phyloP scores from a whole-genome alignment of 2,329 filamentous ascomycete genomes.

The Aspergillus felis region DNA sequence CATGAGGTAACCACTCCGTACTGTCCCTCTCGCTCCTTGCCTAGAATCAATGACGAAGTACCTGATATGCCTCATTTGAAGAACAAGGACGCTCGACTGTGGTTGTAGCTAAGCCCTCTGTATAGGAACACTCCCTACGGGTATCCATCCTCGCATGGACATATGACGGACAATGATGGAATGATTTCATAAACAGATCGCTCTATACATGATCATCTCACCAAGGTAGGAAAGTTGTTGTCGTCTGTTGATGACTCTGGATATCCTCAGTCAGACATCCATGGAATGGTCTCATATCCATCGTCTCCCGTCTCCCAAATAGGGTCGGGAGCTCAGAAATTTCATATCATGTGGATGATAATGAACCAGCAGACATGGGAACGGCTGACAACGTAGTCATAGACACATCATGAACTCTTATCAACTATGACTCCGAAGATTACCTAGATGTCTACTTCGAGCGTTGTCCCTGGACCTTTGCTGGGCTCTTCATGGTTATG shows the following conservation, averaged over 20 bases:
- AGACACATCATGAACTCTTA: background rate
- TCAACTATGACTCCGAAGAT: background rate
- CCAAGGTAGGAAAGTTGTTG: background rate
- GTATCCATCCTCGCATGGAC: background rate
- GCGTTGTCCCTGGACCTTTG: background rate
- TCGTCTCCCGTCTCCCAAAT: background rate
- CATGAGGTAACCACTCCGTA: background rate
- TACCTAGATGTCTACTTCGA: background rate
- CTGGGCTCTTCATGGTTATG: background rate
- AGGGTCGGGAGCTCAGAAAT: background rate
- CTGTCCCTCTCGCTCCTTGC: background rate
- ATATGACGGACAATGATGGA: background rate
- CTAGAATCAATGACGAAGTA: background rate
- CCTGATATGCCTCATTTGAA: background rate
- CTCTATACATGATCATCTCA: background rate
- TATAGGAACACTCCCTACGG: background rate
- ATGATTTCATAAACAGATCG: background rate
- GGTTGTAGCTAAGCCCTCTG: background rate
- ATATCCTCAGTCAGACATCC: background rate
- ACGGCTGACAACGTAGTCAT: background rate
- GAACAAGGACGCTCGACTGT: background rate
- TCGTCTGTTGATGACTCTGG: background rate
- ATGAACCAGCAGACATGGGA: background rate
- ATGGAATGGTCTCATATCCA: background rate
- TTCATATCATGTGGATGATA: background rate